Percentiles rank a stretch among this genome's conserved stretches.
Conservation (phyloP, 2,329 filamentous ascomycete genomes). For the Metarhizium guizhouense region DNA sequence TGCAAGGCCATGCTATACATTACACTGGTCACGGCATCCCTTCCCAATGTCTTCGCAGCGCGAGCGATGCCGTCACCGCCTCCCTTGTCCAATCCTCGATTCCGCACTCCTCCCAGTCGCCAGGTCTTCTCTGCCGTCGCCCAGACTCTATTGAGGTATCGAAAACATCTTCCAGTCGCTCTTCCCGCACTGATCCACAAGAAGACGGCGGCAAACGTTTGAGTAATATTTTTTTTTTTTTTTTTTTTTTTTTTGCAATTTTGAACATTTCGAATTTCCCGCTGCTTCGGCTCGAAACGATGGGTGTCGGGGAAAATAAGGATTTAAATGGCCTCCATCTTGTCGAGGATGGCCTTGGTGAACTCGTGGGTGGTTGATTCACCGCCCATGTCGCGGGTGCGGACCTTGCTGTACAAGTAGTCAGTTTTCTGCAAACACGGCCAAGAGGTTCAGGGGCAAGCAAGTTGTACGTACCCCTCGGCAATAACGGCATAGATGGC, state of each 20-base stretch:
- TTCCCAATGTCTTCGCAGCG: not conserved
- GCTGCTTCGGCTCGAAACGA: not conserved
- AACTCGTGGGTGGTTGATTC: constrained; percentile 85
- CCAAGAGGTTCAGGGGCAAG: not conserved
- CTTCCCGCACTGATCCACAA: not conserved
- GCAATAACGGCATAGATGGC: constrained; percentile 70
- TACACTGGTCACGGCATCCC: not conserved
- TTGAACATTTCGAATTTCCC: not conserved
- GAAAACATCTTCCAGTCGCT: not conserved
- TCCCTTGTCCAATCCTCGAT: not conserved
- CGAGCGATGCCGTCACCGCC: not conserved
- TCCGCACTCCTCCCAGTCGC: not conserved
- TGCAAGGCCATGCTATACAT: constrained; percentile 9
- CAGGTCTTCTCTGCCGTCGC: not conserved
- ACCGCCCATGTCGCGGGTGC: constrained; percentile 96
- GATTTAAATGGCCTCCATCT: constrained; percentile 73
- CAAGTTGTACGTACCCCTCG: constrained; percentile 60
- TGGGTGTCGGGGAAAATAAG: constrained; percentile 2
- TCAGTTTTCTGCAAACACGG: constrained; percentile 26
- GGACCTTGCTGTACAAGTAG: constrained; percentile 54
- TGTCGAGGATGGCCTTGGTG: constrained; percentile 84
- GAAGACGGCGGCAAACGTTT: not conserved
- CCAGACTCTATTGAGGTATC: constrained; percentile 1
- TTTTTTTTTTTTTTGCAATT: not conserved
- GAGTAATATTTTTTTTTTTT: not conserved